These are phyloP conservation scores for Vickermania ingenoplastis DNA, from an alignment of 208 protist genomes.

Conservation along the genomic window DNA sequence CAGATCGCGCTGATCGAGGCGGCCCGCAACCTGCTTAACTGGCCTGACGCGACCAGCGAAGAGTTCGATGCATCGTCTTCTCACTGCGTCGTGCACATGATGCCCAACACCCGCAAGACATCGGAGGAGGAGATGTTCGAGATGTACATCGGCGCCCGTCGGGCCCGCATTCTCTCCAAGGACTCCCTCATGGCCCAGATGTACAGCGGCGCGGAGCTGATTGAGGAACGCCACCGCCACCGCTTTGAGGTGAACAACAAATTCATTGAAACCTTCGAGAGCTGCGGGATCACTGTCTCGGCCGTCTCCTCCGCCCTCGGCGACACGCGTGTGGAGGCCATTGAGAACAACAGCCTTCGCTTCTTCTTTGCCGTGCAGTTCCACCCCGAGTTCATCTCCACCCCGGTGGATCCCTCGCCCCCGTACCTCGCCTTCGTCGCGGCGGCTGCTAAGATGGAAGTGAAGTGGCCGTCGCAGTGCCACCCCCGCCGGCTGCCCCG, in stretches of 20 bases:
- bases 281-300: slow-evolving; percentile 87
- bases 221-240: slow-evolving; percentile 97
- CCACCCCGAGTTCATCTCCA: slow-evolving; percentile 98
- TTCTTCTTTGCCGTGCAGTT: slow-evolving; percentile 97
- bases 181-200: slow-evolving; percentile 58
- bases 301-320: slow-evolving; percentile 70
- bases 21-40: slow-evolving; percentile 90
- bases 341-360: slow-evolving; percentile 61
- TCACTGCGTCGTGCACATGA: slow-evolving; percentile 96
- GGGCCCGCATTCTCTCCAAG: slow-evolving; percentile 64
- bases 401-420: slow-evolving; percentile 92
- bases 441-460: slow-evolving; percentile 65
- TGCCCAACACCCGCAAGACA: slow-evolving; percentile 89
- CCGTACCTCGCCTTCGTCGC: slow-evolving; percentile 95
- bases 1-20: slow-evolving; percentile 95
- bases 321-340: slow-evolving; percentile 85
- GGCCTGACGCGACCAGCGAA: slow-evolving; percentile 88
- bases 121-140: slow-evolving; percentile 99
- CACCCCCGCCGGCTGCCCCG: slow-evolving; percentile 24
- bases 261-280: slow-evolving; percentile 85
- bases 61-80: slow-evolving; percentile 87
- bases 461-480: slow-evolving; percentile 48
- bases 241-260: slow-evolving; percentile 97
- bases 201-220: slow-evolving; percentile 70
- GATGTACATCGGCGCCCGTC: slow-evolving; percentile 97